Evolutionary conservation across 306 rosid species (phyloP).

Genomic region (Vigna trinervia): DNA sequence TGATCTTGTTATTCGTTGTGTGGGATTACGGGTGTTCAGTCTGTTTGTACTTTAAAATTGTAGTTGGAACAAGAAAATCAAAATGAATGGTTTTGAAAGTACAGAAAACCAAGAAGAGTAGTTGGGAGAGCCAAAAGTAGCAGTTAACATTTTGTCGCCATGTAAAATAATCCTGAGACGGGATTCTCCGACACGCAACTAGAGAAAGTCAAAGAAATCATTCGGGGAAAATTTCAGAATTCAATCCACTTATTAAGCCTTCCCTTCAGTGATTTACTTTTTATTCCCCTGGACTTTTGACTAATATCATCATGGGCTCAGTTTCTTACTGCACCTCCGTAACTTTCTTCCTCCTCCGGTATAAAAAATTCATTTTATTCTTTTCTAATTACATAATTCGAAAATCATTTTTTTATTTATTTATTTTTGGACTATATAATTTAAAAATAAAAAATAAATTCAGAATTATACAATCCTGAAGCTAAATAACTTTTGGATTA

Average conservation of each 20-base stretch:
- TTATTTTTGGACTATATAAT: too few relatives aligned
- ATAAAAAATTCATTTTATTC: too few relatives aligned
- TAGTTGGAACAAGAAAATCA: conserved; percentile 1
- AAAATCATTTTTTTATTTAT: too few relatives aligned
- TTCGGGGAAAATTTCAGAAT: conserved; percentile 32
- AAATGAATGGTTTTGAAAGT: conserved; percentile 15
- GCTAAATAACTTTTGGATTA: too few relatives aligned
- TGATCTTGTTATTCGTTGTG: conserved; percentile 7
- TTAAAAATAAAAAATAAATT: too few relatives aligned
- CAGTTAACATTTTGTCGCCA: conserved; percentile 34
- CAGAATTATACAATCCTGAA: too few relatives aligned
- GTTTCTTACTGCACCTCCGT: too few relatives aligned
- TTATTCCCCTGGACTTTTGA: not conserved
- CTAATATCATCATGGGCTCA: too few relatives aligned
- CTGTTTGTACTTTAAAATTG: conserved; percentile 8
- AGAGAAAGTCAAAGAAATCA: not conserved
- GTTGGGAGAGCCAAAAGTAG: conserved; percentile 28
- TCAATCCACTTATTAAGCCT: not conserved
- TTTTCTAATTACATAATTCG: too few relatives aligned
- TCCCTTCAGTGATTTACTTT: not conserved
- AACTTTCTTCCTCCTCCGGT: too few relatives aligned
- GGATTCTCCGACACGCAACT: not conserved
- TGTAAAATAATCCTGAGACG: conserved; percentile 24
- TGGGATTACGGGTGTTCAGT: not conserved
- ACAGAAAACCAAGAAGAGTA: conserved; percentile 30